phyloP scores from a whole-genome alignment of 257 asterid species.

The Cynanchum wilfordii region DNA sequence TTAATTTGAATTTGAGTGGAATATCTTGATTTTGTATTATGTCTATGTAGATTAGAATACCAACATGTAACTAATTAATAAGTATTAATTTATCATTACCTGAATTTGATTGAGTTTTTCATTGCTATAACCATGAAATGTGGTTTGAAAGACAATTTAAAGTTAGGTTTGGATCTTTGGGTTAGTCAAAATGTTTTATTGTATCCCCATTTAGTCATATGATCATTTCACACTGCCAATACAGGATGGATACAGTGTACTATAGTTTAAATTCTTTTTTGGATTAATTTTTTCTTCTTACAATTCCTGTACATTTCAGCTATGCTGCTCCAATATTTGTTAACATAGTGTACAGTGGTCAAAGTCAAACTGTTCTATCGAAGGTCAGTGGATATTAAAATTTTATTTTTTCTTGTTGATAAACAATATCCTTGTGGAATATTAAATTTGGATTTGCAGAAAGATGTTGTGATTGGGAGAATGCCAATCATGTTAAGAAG shows the following conservation, averaged over 20 bases:
- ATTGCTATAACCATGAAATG: not conserved
- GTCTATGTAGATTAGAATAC: not conserved
- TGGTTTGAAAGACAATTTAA: not conserved
- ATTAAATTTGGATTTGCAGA: constrained; percentile 31
- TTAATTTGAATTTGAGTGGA: not conserved
- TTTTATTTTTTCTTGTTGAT: not conserved
- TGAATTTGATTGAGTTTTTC: not conserved
- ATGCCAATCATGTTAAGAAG: constrained; percentile 97
- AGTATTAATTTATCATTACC: not conserved
- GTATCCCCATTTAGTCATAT: not conserved
- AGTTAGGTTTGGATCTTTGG: not conserved
- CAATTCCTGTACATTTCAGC: constrained; percentile 35
- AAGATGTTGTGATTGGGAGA: constrained; percentile 53
- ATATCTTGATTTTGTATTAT: not conserved
- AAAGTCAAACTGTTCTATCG: constrained; percentile 24
- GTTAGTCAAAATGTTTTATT: not conserved
- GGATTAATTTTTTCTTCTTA: not conserved
- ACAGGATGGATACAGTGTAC: not conserved
- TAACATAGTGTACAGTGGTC: constrained; percentile 39
- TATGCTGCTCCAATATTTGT: constrained; percentile 85
- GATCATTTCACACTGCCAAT: not conserved
- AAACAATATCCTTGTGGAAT: not conserved
- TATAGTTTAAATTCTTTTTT: not conserved
- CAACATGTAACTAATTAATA: not conserved
- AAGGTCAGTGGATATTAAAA: constrained; percentile 12